These are phyloP conservation scores for Malus orientalis DNA, from an alignment of 306 rosid species.

Conservation along the genomic window DNA sequence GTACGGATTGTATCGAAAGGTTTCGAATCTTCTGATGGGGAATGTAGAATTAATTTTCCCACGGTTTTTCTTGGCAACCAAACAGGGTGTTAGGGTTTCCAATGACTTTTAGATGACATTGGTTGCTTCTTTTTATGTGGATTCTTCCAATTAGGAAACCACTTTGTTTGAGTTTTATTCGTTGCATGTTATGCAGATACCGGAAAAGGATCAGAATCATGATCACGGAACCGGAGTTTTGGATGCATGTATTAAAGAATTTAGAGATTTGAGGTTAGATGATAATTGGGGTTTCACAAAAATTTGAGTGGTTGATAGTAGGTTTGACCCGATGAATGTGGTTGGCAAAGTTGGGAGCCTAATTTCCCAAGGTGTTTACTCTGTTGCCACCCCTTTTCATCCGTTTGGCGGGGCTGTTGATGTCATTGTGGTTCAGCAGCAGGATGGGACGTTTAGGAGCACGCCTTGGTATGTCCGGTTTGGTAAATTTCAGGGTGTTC, in stretches of 20 bases:
- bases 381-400: slow-evolving; percentile 94
- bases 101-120: background rate
- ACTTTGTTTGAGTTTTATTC: background rate
- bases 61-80: background rate
- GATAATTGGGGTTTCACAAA: slow-evolving; percentile 16
- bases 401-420: slow-evolving; percentile 99
- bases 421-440: slow-evolving; percentile 92
- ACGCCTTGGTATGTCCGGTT: slow-evolving; percentile 95
- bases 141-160: background rate
- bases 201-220: slow-evolving; percentile 21
- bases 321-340: slow-evolving; percentile 59
- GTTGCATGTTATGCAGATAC: slow-evolving; percentile 30
- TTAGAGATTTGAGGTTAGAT: slow-evolving; percentile 25
- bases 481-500: slow-evolving; percentile 97
- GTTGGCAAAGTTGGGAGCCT: slow-evolving; percentile 87
- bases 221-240: slow-evolving; percentile 14
- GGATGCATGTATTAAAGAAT: slow-evolving; percentile 4
- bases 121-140: background rate
- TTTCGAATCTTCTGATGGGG: background rate
- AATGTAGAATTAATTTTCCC: background rate
- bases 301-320: slow-evolving; percentile 21
- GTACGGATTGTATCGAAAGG: background rate
- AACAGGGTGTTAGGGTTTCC: slow-evolving; percentile 7
- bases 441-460: slow-evolving; percentile 83
- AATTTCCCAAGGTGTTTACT: slow-evolving; percentile 80